Evolutionary conservation across 306 rosid species (phyloP).

Genomic region (Datisca glomerata): DNA sequence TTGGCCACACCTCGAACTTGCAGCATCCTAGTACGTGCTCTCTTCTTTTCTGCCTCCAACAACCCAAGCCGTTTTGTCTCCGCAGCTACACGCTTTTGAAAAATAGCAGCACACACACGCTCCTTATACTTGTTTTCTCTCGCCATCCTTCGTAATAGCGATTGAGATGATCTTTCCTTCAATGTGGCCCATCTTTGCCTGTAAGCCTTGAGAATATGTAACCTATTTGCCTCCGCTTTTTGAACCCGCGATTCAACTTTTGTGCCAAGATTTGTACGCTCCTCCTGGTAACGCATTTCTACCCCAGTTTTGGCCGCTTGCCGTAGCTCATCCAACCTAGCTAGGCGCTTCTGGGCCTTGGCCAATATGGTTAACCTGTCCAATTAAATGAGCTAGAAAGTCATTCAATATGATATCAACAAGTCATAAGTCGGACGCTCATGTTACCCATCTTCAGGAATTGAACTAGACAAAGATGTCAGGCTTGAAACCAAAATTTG

Average conservation of each 20-base stretch:
- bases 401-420: too few species aligned
- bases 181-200: conserved; percentile 74
- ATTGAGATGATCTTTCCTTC: conserved; percentile 81
- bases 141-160: conserved; percentile 60
- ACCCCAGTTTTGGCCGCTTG: conserved; percentile 81
- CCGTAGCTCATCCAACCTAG: conserved; percentile 71
- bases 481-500: too few species aligned
- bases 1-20: conserved; percentile 69
- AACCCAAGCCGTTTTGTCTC: conserved; percentile 66
- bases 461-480: too few species aligned
- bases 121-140: conserved; percentile 88
- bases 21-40: conserved; percentile 59
- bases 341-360: conserved; percentile 74
- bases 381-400: too few species aligned
- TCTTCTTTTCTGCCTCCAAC: conserved; percentile 83
- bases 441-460: too few species aligned
- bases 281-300: conserved; percentile 57
- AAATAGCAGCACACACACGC: conserved; percentile 74
- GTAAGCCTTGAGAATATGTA: conserved; percentile 68
- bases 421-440: too few species aligned
- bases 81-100: conserved; percentile 80
- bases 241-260: conserved; percentile 80
- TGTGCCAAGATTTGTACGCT: conserved; percentile 55
- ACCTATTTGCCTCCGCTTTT: conserved; percentile 83
- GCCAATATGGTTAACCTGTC: conserved; percentile 69